These are phyloP conservation scores for Priceomyces medius DNA, from an alignment of 805 yeast genomes.

Conservation along the genomic window DNA sequence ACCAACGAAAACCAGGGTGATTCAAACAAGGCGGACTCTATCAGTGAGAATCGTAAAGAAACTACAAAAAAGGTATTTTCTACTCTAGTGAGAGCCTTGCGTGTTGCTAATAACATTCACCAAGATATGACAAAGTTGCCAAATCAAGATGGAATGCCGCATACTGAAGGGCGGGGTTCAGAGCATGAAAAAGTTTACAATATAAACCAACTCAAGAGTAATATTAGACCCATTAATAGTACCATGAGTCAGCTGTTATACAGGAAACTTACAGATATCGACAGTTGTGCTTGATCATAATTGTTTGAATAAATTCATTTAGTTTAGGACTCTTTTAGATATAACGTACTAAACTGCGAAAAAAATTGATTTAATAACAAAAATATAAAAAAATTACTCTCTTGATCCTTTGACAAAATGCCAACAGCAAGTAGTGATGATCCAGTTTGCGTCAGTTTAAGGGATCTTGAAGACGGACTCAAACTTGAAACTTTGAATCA, in stretches of 20 bases:
- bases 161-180: background rate
- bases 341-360: too few relatives aligned
- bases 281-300: background rate
- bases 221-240: background rate
- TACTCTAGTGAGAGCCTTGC: background rate
- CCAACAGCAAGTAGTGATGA: background rate
- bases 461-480: conserved; percentile 30
- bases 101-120: background rate
- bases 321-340: too few relatives aligned
- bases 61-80: background rate
- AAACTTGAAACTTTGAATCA: conserved; percentile 28
- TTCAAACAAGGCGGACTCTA: background rate
- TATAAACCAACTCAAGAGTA: background rate
- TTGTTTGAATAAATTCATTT: too few relatives aligned
- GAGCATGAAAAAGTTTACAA: background rate
- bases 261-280: background rate
- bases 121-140: background rate
- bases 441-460: conserved; percentile 32
- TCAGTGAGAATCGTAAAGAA: background rate
- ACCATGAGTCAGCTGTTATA: background rate
- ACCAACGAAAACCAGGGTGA: background rate
- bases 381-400: too few relatives aligned
- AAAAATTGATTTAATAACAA: too few relatives aligned
- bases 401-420: background rate
- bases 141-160: background rate